Percentiles rank a stretch among this genome's conserved stretches.
phyloP scores from a whole-genome alignment of 2,329 filamentous ascomycete genomes.

The Fusarium paranaense region DNA sequence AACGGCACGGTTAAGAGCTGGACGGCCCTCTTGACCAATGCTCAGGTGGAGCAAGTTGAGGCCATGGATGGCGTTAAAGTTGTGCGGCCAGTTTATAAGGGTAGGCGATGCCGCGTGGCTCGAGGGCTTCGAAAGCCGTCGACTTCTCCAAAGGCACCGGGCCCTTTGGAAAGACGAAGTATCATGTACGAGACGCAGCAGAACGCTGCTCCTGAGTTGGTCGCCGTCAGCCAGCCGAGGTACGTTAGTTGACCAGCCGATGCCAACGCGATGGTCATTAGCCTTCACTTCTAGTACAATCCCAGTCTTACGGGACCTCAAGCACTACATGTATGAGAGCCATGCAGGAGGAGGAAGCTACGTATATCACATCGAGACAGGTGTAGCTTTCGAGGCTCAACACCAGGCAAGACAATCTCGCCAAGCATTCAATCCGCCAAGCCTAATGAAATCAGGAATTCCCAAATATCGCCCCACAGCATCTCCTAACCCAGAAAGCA shows the following conservation, averaged over 20 bases:
- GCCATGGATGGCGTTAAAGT: not conserved
- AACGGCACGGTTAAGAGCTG: not conserved
- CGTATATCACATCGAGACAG: not conserved
- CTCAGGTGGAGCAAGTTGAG: not conserved
- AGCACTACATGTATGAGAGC: not conserved
- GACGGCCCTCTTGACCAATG: not conserved
- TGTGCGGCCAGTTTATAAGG: not conserved
- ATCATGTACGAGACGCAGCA: not conserved
- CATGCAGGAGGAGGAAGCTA: not conserved
- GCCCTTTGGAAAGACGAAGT: not conserved
- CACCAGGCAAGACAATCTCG: too few species aligned
- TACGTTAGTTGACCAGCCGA: not conserved
- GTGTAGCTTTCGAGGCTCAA: not conserved
- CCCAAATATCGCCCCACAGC: not conserved
- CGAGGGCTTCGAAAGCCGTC: not conserved
- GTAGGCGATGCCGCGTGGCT: not conserved
- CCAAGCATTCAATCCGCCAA: too few species aligned
- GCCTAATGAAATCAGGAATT: not conserved
- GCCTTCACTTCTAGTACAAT: not conserved
- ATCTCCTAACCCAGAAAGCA: not conserved
- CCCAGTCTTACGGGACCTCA: not conserved
- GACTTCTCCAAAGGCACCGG: not conserved
- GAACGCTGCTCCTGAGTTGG: not conserved
- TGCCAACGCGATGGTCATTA: not conserved
- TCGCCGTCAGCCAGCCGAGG: not conserved